Evolutionary conservation across 2,329 filamentous ascomycete species (phyloP), one percentile per base, ranked within the genome.

Genomic region (Hypoxylon sp.): DNA sequence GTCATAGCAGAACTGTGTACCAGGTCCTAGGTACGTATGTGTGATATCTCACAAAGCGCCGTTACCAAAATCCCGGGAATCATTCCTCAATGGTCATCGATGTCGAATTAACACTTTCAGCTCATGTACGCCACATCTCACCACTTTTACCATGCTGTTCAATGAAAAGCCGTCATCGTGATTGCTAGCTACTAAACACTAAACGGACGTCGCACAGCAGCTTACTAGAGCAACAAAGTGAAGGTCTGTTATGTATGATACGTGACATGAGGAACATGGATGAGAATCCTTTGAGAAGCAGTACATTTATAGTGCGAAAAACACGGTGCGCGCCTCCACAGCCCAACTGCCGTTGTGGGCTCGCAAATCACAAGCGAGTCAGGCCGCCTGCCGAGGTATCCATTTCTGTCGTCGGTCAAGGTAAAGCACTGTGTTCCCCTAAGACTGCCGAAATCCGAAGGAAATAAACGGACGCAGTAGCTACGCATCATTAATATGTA

Each of bases 251-350:
- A 43, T 53, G 58, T 48, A 67, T 70, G 67, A 57, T 67, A 70
- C 67, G 67, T 70, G 52, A 64, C 67, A 69, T 69, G 51, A 13
- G 28, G 50, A 67, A 52, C 67, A 70, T 67, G 64, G 64, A 70
- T 67, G 57, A 53, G 57, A 60, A 70, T 70, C 67, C 67, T 49
- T 41, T 23, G 49, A 19, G 25, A 34, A n/a, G 38, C 58, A 38
- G 34, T 51, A 59, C 38, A 61, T 19, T 21, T 57, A 68, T 62
- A 67, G 65, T 68, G 68, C 62, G 63, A 68, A 25, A 43, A 28
- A 63, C 52, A 70, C 68, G 23, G 68, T 70, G 36, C 46, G 53
- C 50, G 11, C 41, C 28, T 46, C 49, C 36, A 41, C 50, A 53
- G 45, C 38, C 67, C 45, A 70, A 63, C 53, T 69, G 58, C 64